phyloP scores from a whole-genome alignment of 2,329 filamentous ascomycete species.

The Colletotrichum tabaci region DNA sequence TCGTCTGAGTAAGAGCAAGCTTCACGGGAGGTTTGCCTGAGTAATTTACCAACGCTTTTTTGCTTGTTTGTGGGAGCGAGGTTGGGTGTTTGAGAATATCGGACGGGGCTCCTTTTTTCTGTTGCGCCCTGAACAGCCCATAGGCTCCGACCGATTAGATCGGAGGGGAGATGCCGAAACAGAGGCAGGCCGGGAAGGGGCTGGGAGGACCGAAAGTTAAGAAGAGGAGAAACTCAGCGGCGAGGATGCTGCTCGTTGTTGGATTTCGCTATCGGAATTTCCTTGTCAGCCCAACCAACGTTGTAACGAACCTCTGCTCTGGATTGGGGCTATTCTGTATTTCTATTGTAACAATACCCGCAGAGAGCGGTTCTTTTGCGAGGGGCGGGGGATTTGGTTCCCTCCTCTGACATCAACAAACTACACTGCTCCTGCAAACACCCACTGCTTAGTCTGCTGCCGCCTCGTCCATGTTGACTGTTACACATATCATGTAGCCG shows the following conservation, averaged over 20 bases:
- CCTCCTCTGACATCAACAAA: background rate
- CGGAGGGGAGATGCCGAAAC: slow-evolving; percentile 29
- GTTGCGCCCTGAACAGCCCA: background rate
- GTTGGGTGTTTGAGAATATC: background rate
- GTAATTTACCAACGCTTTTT: slow-evolving; percentile 4
- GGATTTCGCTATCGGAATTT: background rate
- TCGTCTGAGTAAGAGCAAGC: slow-evolving; percentile 28
- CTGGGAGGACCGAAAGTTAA: background rate
- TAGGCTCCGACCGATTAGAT: slow-evolving; percentile 38
- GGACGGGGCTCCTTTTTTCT: slow-evolving; percentile 1
- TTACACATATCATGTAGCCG: background rate
- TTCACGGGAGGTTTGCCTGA: slow-evolving; percentile 9
- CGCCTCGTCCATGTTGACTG: background rate
- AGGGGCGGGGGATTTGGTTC: background rate
- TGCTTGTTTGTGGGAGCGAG: background rate
- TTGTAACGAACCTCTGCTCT: slow-evolving; percentile 5
- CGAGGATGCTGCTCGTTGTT: background rate
- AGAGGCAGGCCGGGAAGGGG: slow-evolving; percentile 12
- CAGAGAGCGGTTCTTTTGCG: background rate
- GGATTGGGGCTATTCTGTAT: slow-evolving; percentile 21
- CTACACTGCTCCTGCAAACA: background rate
- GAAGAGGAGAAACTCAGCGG: background rate
- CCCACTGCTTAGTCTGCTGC: background rate
- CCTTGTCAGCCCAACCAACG: slow-evolving; percentile 13
- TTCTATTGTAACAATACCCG: slow-evolving; percentile 31